Percentiles rank a stretch among this genome's conserved stretches.
Conservation (phyloP, 108 stramenopile genomes). For the Fragilaria radians region DNA sequence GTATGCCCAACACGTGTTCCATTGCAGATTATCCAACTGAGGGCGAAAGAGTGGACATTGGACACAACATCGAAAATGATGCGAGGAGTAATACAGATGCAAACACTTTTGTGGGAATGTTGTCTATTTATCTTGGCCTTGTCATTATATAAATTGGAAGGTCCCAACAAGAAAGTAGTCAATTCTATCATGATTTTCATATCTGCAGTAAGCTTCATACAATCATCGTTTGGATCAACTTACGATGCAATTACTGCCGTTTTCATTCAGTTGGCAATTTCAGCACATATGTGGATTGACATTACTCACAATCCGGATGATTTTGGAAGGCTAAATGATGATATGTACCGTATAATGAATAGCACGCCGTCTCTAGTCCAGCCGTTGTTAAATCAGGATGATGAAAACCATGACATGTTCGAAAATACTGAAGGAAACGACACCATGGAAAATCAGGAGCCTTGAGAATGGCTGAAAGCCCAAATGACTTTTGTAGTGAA, state of each 20-base stretch:
- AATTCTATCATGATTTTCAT: too few relatives aligned
- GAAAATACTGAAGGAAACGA: neutral
- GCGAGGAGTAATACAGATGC: neutral
- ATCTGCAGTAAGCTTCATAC: too few relatives aligned
- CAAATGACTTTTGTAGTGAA: too few relatives aligned
- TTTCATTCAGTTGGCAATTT: neutral
- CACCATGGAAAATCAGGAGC: neutral
- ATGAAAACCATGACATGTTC: neutral
- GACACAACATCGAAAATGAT: neutral
- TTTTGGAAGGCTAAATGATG: neutral
- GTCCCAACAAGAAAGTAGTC: too few relatives aligned
- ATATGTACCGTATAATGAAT: neutral
- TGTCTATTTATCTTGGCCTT: neutral
- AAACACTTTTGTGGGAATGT: neutral
- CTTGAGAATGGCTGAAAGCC: too few relatives aligned
- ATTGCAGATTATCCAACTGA: neutral
- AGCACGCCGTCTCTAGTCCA: neutral
- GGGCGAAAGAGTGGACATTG: neutral
- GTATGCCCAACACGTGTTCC: neutral
- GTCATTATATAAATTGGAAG: too few relatives aligned
- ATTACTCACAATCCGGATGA: neutral
- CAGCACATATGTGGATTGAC: neutral
- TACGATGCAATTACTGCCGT: too few relatives aligned
- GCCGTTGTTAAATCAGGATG: neutral
- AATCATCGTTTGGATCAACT: too few relatives aligned